phyloP scores from a whole-genome alignment of 495 filamentous ascomycete species.

The Penicillium taxi region DNA sequence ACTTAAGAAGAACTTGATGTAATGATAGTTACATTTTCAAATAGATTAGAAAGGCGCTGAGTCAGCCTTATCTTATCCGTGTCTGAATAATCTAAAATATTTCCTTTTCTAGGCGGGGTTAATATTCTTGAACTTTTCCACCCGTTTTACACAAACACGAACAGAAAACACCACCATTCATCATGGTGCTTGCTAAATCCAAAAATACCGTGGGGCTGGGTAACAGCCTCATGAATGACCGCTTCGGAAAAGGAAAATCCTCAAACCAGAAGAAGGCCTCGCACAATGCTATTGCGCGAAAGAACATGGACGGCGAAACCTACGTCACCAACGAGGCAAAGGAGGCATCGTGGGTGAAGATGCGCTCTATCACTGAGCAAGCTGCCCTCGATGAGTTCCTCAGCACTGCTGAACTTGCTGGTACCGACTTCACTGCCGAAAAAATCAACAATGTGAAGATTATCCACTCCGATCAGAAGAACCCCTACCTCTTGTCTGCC shows the following conservation, averaged over 20 bases:
- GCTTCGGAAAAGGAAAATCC: conserved; percentile 83
- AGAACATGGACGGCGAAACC: conserved; percentile 37
- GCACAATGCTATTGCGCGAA: conserved; percentile 44
- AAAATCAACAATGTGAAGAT: conserved; percentile 98
- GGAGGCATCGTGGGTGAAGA: conserved; percentile 58
- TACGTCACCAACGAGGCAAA: conserved; percentile 42
- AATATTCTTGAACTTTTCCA: conserved; percentile 9
- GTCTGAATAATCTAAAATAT: conserved; percentile 27
- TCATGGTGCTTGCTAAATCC: conserved; percentile 90
- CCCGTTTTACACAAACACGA: conserved; percentile 7
- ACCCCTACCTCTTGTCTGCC: conserved; percentile 85
- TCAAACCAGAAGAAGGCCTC: conserved; percentile 58
- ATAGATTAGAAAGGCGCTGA: no score
- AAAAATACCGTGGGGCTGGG: conserved; percentile 92
- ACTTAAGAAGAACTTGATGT: no score
- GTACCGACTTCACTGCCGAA: conserved; percentile 97
- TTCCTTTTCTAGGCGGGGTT: conserved; percentile 28
- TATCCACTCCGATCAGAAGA: conserved; percentile 89
- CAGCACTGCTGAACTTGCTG: conserved; percentile 84
- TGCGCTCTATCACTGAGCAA: conserved; percentile 97
- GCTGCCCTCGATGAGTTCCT: conserved; percentile 84
- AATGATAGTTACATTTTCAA: no score
- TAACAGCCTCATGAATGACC: conserved; percentile 85
- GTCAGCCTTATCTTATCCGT: conserved; percentile 29
- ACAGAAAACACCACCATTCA: conserved; percentile 20